Conservation (phyloP, 2,329 filamentous ascomycete species). For the Cladosporium halotolerans region DNA sequence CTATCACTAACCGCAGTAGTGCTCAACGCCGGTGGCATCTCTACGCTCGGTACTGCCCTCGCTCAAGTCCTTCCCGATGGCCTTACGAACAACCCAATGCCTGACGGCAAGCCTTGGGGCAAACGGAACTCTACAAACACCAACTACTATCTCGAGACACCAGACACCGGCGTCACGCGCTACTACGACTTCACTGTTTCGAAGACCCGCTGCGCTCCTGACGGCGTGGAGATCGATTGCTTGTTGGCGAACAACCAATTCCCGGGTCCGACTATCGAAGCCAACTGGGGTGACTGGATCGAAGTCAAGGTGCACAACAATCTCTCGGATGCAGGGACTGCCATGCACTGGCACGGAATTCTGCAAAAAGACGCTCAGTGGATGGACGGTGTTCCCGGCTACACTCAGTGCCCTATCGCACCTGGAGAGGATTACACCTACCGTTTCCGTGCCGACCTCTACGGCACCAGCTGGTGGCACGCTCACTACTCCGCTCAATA, state of each 20-base stretch:
- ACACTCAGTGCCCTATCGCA: slow-evolving; percentile 38
- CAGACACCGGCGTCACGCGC: slow-evolving; percentile 25
- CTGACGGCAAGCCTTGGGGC: slow-evolving; percentile 21
- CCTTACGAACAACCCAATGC: slow-evolving; percentile 17
- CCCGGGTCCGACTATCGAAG: slow-evolving; percentile 23
- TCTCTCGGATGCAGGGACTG: slow-evolving; percentile 30
- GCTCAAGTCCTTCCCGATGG: slow-evolving; percentile 10
- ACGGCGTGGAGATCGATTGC: slow-evolving; percentile 21
- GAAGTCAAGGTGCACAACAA: slow-evolving; percentile 31
- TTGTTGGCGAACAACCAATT: slow-evolving; percentile 21
- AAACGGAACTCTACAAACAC: slow-evolving; percentile 9
- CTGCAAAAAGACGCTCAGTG: slow-evolving; percentile 30
- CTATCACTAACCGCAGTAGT: not conserved
- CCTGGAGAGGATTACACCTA: slow-evolving; percentile 36
- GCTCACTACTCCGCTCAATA: slow-evolving; percentile 31
- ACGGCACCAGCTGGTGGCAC: slow-evolving; percentile 33
- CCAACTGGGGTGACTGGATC: slow-evolving; percentile 37
- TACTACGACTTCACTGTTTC: slow-evolving; percentile 24
- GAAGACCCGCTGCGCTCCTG: slow-evolving; percentile 19
- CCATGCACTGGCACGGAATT: slow-evolving; percentile 40
- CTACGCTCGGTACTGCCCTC: slow-evolving; percentile 15
- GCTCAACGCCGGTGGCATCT: slow-evolving; percentile 8
- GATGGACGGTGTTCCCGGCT: slow-evolving; percentile 37
- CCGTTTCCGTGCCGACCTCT: slow-evolving; percentile 34
- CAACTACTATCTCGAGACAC: slow-evolving; percentile 17